Conservation (phyloP, 176 grass and related monocot genomes). For the Ampelocalamus luodianensis region DNA sequence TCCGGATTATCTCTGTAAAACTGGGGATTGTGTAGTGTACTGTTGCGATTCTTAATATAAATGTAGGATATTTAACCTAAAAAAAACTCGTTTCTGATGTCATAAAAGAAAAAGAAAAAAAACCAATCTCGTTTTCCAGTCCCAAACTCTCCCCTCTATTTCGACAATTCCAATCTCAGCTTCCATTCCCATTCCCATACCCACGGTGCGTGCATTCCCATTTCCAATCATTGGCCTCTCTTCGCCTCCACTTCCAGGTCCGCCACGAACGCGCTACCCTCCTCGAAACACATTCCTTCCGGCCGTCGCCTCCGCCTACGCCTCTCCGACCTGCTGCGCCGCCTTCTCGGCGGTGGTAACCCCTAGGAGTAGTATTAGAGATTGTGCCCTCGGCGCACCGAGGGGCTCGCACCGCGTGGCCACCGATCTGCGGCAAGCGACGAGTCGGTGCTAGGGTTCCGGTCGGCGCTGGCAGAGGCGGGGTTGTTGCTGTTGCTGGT, state of each 20-base stretch:
- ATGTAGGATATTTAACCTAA: too few relatives aligned
- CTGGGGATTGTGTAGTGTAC: too few relatives aligned
- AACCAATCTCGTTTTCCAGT: too few relatives aligned
- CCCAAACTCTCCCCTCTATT: too few relatives aligned
- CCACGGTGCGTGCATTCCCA: background rate
- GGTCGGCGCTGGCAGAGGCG: background rate
- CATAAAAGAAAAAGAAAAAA: too few relatives aligned
- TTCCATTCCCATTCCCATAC: too few relatives aligned
- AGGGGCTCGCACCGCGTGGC: background rate
- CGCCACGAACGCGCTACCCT: background rate
- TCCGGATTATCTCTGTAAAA: too few relatives aligned
- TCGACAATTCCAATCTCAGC: too few relatives aligned
- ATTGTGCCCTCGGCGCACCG: background rate
- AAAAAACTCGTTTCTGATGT: too few relatives aligned
- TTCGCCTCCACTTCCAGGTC: background rate
- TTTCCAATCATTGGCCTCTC: background rate
- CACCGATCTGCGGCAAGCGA: background rate
- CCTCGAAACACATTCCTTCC: background rate
- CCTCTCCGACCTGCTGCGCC: background rate
- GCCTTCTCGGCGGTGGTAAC: background rate
- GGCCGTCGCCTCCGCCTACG: background rate
- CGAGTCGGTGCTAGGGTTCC: background rate
- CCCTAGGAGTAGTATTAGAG: background rate
- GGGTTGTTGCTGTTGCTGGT: background rate
- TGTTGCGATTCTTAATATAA: too few relatives aligned